Evolutionary conservation across 495 filamentous ascomycete species (phyloP), one percentile per base, ranked within the genome.

Genomic region (Aspergillus asperescens): DNA sequence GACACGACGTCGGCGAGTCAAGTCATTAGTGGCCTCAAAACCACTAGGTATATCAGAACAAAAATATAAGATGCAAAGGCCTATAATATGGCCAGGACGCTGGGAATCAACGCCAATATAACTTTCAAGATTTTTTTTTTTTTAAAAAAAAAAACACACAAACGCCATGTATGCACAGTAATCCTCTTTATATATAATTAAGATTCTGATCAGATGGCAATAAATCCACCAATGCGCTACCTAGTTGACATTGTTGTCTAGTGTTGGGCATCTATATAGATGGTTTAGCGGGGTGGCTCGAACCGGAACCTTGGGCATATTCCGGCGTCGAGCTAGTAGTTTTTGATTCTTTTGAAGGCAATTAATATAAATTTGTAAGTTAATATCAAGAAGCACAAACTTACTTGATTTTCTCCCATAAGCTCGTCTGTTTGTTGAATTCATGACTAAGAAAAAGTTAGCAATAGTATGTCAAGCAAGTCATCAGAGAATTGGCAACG

Each of bases 401-500:
- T 47, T 41, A 58, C 56, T 45, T 51, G 0, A 59, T 48, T 5
- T 49, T 52, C 12, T 73, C 69, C 70, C 70, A 73, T 7, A 64
- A 41, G 28, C 60, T 63, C 13, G 62, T 68, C 8, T 60, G 22
- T 18, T 65, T 61, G 32, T 70, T 70, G 50, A 73, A 73, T n/a
- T 60, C 47, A 44, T 72, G 62, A 27, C 69, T 72, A 44, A 0
- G 20, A 48, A n/a, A 16, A 12, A 40, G 28, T 39, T 25, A 43
- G 19, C 13, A 18, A 57, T 35, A 58, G 50, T 2, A 22, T 9
- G 28, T 40, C 15, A 15, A 13, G 0, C 15, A 3, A 16, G 5
- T 29, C 4, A 4, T 27, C 19, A 12, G 29, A 4, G 20, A 32
- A 12, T 4, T 1, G 8, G 16, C 1, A 48, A 74, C 78, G 68